Evolutionary conservation across 805 yeast genomes (phyloP), one percentile per base, ranked within the genome.

Genomic region (Candida andamanensis): DNA sequence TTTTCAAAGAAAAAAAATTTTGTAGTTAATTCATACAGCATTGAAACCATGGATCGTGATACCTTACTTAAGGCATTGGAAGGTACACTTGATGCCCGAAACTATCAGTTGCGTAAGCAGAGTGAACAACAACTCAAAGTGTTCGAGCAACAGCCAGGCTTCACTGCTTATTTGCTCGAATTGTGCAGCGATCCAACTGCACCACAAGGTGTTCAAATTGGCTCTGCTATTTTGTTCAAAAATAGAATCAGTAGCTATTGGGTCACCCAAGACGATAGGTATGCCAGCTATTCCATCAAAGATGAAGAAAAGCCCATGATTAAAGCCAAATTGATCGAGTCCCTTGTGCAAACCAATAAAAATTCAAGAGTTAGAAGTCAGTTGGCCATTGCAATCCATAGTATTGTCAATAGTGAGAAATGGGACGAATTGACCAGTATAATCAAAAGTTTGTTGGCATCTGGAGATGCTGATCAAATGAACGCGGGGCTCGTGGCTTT

Each of bases 81-180:
- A 20, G 75, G 75, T 18, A 74, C 81, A 1, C 55, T 76, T 47
- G 76, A 74, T 41, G 67, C 78, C 23, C 11, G 32, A 10, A 63
- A 70, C 41, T 62, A 66, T 17, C 63, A 60, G 35, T 45, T 62
- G 11, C 65, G 80, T 47, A 72, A 72, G 46, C 64, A 65, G 20
- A 74, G 80, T 12, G 83, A 77, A 52, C 53, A 52, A 18, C 72
- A 73, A 44, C 58, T 76, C 37, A 58, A 57, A 22, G 66, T 61
- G 24, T 72, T 60, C 39, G 81, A 75, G 47, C 69, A 67, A 39
- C 74, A 71, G 39, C 68, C 73, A 1, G 82, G 82, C 3, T 76
- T 76, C 52, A 72, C 80, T 1, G 60, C 67, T 10, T 74, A 73
- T 46, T 58, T 77, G 28, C 55, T 78, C 17, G 73, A 69, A 24